Evolutionary conservation across 2,329 filamentous ascomycete species (phyloP), one percentile per base, ranked within the genome.

Genomic region (Chaetoscypha palmicola): DNA sequence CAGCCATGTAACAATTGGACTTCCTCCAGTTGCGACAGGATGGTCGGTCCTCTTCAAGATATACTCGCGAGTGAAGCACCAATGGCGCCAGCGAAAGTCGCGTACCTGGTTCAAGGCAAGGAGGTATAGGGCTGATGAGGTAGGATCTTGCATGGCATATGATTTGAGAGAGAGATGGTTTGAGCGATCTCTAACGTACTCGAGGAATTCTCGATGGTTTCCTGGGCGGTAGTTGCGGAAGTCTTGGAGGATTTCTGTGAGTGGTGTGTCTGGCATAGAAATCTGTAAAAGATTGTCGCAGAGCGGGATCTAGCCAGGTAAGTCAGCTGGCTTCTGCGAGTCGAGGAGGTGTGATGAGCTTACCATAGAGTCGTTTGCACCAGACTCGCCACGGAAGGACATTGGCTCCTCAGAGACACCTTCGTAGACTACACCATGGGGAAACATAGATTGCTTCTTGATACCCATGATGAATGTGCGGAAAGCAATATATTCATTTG

Each of bases 391-490:
- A 23, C 91, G 82, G 76, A 96, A 96, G 44, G 76, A 82, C 63
- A 88, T 68, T 3, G 86, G 83, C 61, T 85, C 71, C 47, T 83
- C 79, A 52, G 82, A 82, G 48, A 91, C 77, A 7, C 88, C 89
- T 62, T 94, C 84, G 63, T 96, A 96, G 36, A 94, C 67, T 5
- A 96, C 91, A 7, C 91, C 91, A 51, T 90, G 72, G 7, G 90
- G 90, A 66, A 96, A 96, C 89, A 96, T 95, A 58, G 80, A 83
- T 66, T 96, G 90, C 37, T 79, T 84, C 1, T 88, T 94, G 66
- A 96, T 95, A 56, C 91, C 91, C 61, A 95, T 95, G 68, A 96
- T 96, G 71, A 96, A 96, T 9, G 91, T 94, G 31, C 90, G 84
- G 77, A 95, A 96, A 55, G 78, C 83, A 47, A 85, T 87, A 68